Evolutionary conservation across 345 rosid genomes (phyloP).

Genomic region (Acer negundo): DNA sequence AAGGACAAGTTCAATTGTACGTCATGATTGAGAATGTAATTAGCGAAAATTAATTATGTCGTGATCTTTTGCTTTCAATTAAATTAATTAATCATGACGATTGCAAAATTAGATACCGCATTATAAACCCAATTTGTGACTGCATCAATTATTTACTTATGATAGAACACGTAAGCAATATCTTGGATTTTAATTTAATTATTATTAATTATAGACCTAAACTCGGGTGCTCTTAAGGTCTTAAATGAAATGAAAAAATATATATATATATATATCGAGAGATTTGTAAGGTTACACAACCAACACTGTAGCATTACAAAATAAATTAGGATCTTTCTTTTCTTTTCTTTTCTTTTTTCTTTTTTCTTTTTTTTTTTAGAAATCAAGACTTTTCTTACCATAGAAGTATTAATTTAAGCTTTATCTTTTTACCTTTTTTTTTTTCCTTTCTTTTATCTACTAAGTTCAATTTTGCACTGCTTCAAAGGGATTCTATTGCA

Average conservation of each 20-base stretch:
- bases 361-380: too few species aligned
- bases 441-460: background rate
- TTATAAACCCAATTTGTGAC: constrained; percentile 16
- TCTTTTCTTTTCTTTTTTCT: too few species aligned
- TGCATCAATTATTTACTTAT: constrained; percentile 27
- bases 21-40: constrained; percentile 21
- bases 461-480: too few species aligned
- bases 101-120: constrained; percentile 24
- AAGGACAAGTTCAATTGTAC: constrained; percentile 22
- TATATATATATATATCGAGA: too few species aligned
- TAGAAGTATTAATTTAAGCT: background rate
- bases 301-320: too few species aligned
- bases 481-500: too few species aligned
- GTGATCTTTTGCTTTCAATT: constrained; percentile 27
- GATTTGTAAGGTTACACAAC: too few species aligned
- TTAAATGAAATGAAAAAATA: too few species aligned
- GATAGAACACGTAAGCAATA: constrained; percentile 16
- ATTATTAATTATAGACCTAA: too few species aligned
- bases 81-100: constrained; percentile 28
- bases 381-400: too few species aligned
- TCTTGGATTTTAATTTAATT: constrained; percentile 11
- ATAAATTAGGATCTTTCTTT: too few species aligned
- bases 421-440: background rate
- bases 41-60: constrained; percentile 11
- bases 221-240: too few species aligned